Evolutionary conservation across 2,329 filamentous ascomycete species (phyloP), one percentile per base, ranked within the genome.

Genomic region (Exophiala sp.): DNA sequence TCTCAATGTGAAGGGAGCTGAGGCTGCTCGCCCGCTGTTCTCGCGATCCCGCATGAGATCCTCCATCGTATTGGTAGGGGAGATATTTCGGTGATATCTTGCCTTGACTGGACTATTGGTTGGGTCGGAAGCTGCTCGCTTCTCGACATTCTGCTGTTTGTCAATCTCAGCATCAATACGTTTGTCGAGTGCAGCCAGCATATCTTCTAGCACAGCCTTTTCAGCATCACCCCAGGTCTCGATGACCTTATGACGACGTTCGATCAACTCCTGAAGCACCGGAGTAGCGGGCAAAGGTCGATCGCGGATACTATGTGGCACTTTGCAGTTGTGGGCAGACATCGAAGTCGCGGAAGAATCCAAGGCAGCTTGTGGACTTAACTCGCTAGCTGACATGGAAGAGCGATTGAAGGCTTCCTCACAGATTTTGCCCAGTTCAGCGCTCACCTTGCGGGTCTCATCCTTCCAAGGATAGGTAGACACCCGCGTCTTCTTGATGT

Each of bases 401-500:
- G 74, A 79, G 62, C 87, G 84, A 66, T 89, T 91, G 74, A 97
- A 96, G 1, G 91, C 91, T 65, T 94, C 89, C 65, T 97, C 91
- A 65, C 91, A 95, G 54, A 94, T 89, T 69, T 90, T 89, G 46
- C 90, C 89, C 57, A 96, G 85, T 64, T 90, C 90, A 63, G 82
- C 83, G 63, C 90, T 95, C 53, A 95, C 87, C 63, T 92, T 86
- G 5, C 89, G 81, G 50, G 94, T 81, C 67, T 96, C 91, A 54
- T 91, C 89, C 62, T 83, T 85, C 71, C 84, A 86, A 44, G 76
- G 74, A 36, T 79, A 75, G 50, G 72, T 77, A 1, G 75, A 63
- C 5, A 68, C 65, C 2, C 67, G 65, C 12, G 75, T 41, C 67
- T 76, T 67, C 66, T 72, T 59, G 57, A 71, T 58, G 68, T 79